A percentile compares a stretch with the other conserved stretches of the same genome.
Evolutionary conservation across 202 grass and related monocot genomes (phyloP).

Genomic region (Hordeum pubiflorum): DNA sequence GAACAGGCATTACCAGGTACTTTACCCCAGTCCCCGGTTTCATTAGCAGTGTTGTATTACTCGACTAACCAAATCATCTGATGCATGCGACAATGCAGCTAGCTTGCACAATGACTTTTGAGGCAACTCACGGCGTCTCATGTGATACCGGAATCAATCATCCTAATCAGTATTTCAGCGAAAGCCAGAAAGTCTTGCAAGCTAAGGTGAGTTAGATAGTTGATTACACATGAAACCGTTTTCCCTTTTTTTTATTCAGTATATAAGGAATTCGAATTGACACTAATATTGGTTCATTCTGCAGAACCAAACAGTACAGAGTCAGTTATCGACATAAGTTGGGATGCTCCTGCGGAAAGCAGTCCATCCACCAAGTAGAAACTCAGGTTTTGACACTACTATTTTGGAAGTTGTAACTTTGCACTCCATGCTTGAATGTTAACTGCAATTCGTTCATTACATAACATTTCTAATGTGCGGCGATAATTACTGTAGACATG

Average conservation of each 20-base stretch:
- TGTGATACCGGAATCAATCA: constrained; percentile 94
- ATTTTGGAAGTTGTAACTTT: neutral
- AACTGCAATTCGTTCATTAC: neutral
- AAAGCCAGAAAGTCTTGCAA: constrained; percentile 67
- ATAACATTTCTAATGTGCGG: neutral
- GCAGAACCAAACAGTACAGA: constrained; percentile 41
- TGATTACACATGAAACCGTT: neutral
- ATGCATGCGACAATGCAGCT: constrained; percentile 53
- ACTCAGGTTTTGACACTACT: constrained; percentile 19
- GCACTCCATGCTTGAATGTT: neutral
- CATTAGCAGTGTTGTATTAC: constrained; percentile 5
- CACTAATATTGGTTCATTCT: neutral
- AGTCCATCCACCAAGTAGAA: neutral
- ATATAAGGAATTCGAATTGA: constrained; percentile 15
- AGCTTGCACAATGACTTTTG: constrained; percentile 95
- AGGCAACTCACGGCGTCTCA: constrained; percentile 63
- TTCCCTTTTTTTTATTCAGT: neutral
- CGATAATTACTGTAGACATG: neutral
- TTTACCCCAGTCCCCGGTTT: neutral
- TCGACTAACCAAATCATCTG: constrained; percentile 10
- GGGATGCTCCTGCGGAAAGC: neutral
- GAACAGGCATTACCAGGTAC: constrained; percentile 86
- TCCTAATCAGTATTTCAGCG: constrained; percentile 92
- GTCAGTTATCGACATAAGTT: constrained; percentile 26
- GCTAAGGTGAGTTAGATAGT: constrained; percentile 40